Evolutionary conservation across 2,329 filamentous ascomycete genomes (phyloP).

Genomic region (Akanthomyces dipterigenus): DNA sequence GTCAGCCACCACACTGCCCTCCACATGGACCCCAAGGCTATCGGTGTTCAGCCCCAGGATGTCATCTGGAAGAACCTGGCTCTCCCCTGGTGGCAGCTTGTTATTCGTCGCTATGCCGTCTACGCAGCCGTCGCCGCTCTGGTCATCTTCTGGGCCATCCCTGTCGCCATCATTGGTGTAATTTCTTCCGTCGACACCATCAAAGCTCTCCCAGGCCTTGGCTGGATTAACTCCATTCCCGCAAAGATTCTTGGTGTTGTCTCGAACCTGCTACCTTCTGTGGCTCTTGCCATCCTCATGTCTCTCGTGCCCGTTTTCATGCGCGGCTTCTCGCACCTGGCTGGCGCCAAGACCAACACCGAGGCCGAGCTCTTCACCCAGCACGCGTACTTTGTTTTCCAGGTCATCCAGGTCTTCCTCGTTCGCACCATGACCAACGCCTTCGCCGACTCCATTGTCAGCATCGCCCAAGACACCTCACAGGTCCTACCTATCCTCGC

Average conservation of each 20-base stretch:
- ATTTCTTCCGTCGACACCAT: conserved; percentile 79
- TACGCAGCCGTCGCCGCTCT: conserved; percentile 61
- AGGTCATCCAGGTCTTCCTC: conserved; percentile 87
- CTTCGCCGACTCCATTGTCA: conserved; percentile 60
- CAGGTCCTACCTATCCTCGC: conserved; percentile 60
- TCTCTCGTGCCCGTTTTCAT: conserved; percentile 64
- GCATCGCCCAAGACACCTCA: conserved; percentile 57
- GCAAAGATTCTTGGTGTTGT: conserved; percentile 72
- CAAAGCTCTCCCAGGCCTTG: conserved; percentile 58
- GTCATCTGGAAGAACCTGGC: conserved; percentile 78
- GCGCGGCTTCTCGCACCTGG: conserved; percentile 64
- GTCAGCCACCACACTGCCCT: conserved; percentile 74
- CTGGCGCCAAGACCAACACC: conserved; percentile 72
- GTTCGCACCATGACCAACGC: conserved; percentile 78
- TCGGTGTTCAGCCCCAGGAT: conserved; percentile 72
- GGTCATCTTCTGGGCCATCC: conserved; percentile 79
- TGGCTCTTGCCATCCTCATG: conserved; percentile 77
- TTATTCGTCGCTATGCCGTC: conserved; percentile 60
- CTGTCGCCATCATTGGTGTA: conserved; percentile 71
- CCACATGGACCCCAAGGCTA: conserved; percentile 79
- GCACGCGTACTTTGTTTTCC: conserved; percentile 85
- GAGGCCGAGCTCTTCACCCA: conserved; percentile 84
- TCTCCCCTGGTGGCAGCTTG: conserved; percentile 64
- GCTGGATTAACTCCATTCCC: conserved; percentile 69
- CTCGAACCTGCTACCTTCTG: conserved; percentile 72